Evolutionary conservation across 202 grass and related monocot genomes (phyloP).

Genomic region (Hordeum pubiflorum): DNA sequence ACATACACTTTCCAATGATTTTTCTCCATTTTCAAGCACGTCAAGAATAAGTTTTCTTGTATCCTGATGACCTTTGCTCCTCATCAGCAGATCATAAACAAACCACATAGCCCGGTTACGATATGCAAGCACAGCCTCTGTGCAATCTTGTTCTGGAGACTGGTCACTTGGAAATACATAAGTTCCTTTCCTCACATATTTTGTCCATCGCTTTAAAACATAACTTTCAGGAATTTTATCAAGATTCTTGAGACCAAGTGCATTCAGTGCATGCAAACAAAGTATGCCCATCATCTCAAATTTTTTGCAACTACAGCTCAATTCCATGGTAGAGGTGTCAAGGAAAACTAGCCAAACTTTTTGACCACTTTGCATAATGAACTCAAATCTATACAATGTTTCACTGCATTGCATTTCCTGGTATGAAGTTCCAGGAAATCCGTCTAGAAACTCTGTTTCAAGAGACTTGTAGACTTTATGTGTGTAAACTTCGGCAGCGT

Average conservation of each 20-base stretch:
- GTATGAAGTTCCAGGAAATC: slow-evolving; percentile 47
- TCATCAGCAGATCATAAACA: slow-evolving; percentile 60
- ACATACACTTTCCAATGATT: slow-evolving; percentile 48
- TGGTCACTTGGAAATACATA: slow-evolving; percentile 44
- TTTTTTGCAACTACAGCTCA: slow-evolving; percentile 77
- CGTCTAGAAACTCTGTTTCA: slow-evolving; percentile 70
- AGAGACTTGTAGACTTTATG: slow-evolving; percentile 53
- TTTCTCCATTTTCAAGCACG: slow-evolving; percentile 61
- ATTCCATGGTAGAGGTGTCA: slow-evolving; percentile 53
- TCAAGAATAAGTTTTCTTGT: slow-evolving; percentile 62
- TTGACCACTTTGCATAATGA: slow-evolving; percentile 51
- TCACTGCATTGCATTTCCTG: slow-evolving; percentile 52
- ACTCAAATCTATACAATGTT: slow-evolving; percentile 68
- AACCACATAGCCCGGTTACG: slow-evolving; percentile 59
- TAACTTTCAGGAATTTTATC: slow-evolving; percentile 74
- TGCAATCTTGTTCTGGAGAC: slow-evolving; percentile 41
- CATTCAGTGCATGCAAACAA: slow-evolving; percentile 70
- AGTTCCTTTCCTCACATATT: slow-evolving; percentile 50
- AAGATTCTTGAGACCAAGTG: slow-evolving; percentile 62
- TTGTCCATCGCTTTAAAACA: slow-evolving; percentile 67
- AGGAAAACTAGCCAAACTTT: slow-evolving; percentile 67
- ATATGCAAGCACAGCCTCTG: slow-evolving; percentile 38
- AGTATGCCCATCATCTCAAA: slow-evolving; percentile 73
- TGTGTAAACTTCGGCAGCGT: slow-evolving; percentile 63
- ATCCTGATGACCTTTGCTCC: slow-evolving; percentile 55